A percentile compares a stretch with the other conserved stretches of the same genome.
Evolutionary conservation across 768 basidiomycete species (phyloP).

Genomic region (Termitomyces sp.): DNA sequence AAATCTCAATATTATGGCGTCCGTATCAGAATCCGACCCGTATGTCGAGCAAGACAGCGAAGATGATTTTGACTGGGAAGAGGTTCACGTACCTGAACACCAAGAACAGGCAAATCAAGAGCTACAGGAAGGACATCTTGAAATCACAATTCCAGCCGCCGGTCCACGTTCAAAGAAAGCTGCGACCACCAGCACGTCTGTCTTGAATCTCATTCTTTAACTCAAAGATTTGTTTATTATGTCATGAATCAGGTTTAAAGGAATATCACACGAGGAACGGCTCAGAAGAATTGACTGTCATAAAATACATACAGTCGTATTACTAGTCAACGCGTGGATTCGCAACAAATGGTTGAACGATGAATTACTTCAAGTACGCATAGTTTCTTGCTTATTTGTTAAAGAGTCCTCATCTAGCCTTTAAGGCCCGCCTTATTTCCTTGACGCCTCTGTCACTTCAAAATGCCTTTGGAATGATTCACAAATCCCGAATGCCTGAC

Average conservation of each 20-base stretch:
- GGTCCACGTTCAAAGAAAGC: conserved; percentile 29
- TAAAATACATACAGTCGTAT: conserved; percentile 82
- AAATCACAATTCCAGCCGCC: conserved; percentile 57
- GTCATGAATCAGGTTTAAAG: conserved; percentile 33
- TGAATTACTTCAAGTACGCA: conserved; percentile 71
- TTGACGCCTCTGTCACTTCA: conserved; percentile 77
- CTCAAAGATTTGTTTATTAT: conserved; percentile 11
- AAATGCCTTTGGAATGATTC: conserved; percentile 74
- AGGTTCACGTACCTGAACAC: conserved; percentile 55
- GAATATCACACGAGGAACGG: conserved; percentile 61
- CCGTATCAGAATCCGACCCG: conserved; percentile 12
- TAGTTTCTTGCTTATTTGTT: conserved; percentile 1
- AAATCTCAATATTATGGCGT: conserved; percentile 10
- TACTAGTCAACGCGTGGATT: conserved; percentile 66
- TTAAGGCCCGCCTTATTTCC: conserved; percentile 86
- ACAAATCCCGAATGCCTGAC: conserved; percentile 78
- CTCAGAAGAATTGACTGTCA: conserved; percentile 74
- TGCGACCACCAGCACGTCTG: conserved; percentile 38
- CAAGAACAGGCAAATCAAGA: conserved; percentile 12
- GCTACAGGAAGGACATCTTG: conserved; percentile 35
- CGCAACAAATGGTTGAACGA: conserved; percentile 88
- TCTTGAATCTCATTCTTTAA: conserved; percentile 8
- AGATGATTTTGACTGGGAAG: conserved; percentile 80
- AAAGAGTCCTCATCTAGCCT: background rate
- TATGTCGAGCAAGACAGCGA: conserved; percentile 37